phyloP scores from a whole-genome alignment of 1,284 basidiomycete species.

The Ganoderma meredithae region DNA sequence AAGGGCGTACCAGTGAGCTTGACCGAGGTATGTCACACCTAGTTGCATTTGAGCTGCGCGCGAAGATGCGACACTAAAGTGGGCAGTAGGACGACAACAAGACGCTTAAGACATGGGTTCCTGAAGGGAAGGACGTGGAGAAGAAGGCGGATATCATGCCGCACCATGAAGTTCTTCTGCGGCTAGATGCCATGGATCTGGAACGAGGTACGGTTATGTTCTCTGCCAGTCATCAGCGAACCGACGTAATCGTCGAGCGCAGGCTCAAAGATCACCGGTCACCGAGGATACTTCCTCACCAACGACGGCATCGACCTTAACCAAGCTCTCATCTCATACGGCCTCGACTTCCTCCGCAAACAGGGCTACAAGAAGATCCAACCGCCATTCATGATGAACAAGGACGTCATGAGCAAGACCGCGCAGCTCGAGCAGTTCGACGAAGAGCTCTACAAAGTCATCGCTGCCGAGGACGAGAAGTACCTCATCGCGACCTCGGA shows the following conservation, averaged over 20 bases:
- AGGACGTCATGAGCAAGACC: conserved; percentile 96
- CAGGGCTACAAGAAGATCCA: conserved; percentile 93
- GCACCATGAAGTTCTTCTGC: conserved; percentile 95
- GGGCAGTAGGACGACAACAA: conserved; percentile 85
- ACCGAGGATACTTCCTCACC: conserved; percentile 96
- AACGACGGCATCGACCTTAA: conserved; percentile 98
- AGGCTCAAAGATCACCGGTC: conserved; percentile 93
- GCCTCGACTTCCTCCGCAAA: conserved; percentile 90
- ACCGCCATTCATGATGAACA: conserved; percentile 99
- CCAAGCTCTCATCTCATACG: conserved; percentile 95
- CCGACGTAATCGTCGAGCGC: conserved; percentile 11
- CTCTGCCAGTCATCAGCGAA: neutral
- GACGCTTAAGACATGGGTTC: conserved; percentile 87
- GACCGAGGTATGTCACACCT: conserved; percentile 74
- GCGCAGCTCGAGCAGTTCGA: conserved; percentile 98
- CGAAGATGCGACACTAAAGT: conserved; percentile 8
- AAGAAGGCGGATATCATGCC: conserved; percentile 85
- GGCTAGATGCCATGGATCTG: conserved; percentile 95
- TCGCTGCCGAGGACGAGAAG: conserved; percentile 93
- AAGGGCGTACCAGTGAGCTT: conserved; percentile 85
- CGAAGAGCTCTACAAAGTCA: conserved; percentile 97
- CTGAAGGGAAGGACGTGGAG: conserved; percentile 73
- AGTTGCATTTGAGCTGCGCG: too few relatives aligned
- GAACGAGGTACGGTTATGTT: conserved; percentile 75
- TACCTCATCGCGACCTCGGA: conserved; percentile 99